Base-by-base conservation (phyloP, 2,329 filamentous ascomycete species). In the Verticillium alfalfae region DNA sequence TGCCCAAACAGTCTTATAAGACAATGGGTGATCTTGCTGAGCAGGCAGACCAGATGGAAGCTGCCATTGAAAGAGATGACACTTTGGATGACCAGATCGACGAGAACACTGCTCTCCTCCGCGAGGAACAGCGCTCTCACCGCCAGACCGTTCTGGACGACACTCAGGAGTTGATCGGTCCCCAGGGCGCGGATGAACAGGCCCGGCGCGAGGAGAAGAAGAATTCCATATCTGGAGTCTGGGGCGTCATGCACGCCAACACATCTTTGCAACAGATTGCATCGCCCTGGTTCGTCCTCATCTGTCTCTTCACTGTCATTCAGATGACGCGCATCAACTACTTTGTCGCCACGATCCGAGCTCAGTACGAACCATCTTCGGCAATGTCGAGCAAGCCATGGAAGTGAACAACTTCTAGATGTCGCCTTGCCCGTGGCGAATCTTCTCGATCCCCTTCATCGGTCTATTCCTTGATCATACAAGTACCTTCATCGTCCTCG, bases 311-410 rank as follows among this genome's bases (percentile, higher is more conserved):
- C 72, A 96, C 92, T 5, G 81, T 90, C 37, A 76, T 91, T 45
- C 88, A 90, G 72, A 91, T 90, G 87, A 88, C 88, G 2, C 84
- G 89, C 36, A 96, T 96, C 82, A 96, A 96, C 77, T 96, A 93
- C 78, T 96, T 96, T 72, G 91, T 97, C 60, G 92, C 93, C 3
- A 96, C 93, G 2, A 88, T 96, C 65, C 84, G 90, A 2, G 82
- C 88, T 1, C 93, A 97, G 73, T 96, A 96, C 75, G 84, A 87
- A 55, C 88, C 68, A 83, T 97, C 9, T 84, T 97, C 16, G 80
- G 80, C 56, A 86, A 86, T 12, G 78, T 80, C 63, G 73, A 78
- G 1, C 80, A 82, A 62, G 91, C 92, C 0, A 81, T 87, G 9
- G 77, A 83, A 61, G 82, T 97, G 70, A 97, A 96, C 76, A 83